These are phyloP conservation scores for Peronospora tabacina DNA, from an alignment of 352 stramenopile genomes.

Conservation along the genomic window DNA sequence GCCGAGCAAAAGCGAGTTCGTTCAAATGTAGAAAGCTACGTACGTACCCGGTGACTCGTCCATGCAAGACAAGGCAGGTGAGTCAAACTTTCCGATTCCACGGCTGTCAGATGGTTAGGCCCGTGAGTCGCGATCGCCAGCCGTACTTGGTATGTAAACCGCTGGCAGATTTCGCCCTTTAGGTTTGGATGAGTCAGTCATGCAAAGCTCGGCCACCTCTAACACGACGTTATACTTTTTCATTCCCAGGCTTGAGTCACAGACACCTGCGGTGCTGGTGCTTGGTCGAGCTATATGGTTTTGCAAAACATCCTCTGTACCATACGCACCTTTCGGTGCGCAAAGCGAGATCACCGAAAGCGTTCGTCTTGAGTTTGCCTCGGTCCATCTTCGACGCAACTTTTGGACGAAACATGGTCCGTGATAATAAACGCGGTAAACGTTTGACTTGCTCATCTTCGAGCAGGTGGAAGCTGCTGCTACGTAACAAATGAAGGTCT, in stretches of 20 bases:
- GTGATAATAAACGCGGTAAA: background rate
- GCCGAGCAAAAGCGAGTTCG: too few relatives aligned
- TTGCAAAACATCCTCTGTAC: too few relatives aligned
- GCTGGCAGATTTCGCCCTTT: background rate
- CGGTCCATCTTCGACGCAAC: too few relatives aligned
- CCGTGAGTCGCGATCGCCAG: background rate
- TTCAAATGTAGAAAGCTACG: too few relatives aligned
- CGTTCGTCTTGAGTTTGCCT: too few relatives aligned
- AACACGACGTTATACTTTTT: background rate
- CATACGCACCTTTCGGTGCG: too few relatives aligned
- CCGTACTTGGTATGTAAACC: background rate
- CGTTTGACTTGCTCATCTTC: background rate
- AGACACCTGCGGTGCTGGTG: background rate
- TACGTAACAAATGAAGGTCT: background rate
- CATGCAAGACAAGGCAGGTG: background rate
- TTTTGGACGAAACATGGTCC: background rate
- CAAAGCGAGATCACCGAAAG: too few relatives aligned
- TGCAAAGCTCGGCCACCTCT: background rate
- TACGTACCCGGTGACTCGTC: too few relatives aligned
- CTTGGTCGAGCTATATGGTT: too few relatives aligned
- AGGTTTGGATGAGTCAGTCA: background rate
- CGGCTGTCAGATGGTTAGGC: background rate
- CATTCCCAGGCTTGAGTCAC: background rate
- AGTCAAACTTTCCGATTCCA: background rate
- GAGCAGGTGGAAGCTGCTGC: background rate